Conservation (phyloP, 2,329 filamentous ascomycete genomes). For the Microdochium nivale region DNA sequence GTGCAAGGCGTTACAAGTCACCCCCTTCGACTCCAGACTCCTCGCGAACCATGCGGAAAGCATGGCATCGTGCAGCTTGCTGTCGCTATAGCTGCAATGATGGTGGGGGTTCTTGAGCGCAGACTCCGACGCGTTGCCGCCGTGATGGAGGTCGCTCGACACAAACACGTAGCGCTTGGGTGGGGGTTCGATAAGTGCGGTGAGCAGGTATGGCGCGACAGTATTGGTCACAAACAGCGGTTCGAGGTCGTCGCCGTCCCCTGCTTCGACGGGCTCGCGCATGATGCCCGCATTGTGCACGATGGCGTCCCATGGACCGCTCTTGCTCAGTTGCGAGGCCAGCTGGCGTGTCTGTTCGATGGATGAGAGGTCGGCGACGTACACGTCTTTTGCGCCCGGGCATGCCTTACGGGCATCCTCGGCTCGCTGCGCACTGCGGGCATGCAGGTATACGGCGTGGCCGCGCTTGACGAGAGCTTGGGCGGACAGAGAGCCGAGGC, state of each 20-base stretch:
- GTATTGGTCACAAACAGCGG: constrained; percentile 46
- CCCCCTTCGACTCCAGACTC: constrained; percentile 25
- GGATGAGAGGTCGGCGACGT: constrained; percentile 43
- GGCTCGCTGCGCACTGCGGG: constrained; percentile 44
- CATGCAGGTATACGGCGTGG: constrained; percentile 47
- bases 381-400: constrained; percentile 38
- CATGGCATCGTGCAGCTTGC: constrained; percentile 47
- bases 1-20: constrained; percentile 37
- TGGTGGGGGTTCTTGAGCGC: constrained; percentile 29
- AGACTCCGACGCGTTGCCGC: constrained; percentile 29
- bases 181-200: constrained; percentile 37
- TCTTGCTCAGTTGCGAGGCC: constrained; percentile 38
- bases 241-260: constrained; percentile 26
- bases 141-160: constrained; percentile 39
- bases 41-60: constrained; percentile 45
- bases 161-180: constrained; percentile 40
- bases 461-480: constrained; percentile 38
- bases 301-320: constrained; percentile 43
- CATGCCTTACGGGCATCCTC: constrained; percentile 35
- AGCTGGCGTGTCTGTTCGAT: constrained; percentile 40
- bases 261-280: constrained; percentile 19
- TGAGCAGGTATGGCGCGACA: constrained; percentile 48
- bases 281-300: constrained; percentile 51
- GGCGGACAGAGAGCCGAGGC: constrained; percentile 43
- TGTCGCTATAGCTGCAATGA: constrained; percentile 36